phyloP scores from a whole-genome alignment of 176 grass and related monocot genomes.

The Tuctoria greenei region DNA sequence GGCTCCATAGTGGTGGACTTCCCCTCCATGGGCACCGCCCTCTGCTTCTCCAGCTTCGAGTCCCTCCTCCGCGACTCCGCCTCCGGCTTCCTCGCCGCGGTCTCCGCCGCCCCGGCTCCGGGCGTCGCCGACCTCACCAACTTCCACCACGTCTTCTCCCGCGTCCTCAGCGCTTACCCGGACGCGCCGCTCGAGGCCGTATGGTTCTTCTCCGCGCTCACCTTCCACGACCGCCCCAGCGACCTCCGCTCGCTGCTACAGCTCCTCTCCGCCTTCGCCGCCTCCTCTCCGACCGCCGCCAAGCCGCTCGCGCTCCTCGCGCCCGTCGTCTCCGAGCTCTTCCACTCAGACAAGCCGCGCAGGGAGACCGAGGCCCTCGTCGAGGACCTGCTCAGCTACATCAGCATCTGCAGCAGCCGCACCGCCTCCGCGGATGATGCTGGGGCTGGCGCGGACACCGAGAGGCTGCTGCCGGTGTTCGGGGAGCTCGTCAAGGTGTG shows the following conservation, averaged over 20 bases:
- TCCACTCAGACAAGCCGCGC: slow-evolving; percentile 64
- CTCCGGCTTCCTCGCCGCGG: slow-evolving; percentile 72
- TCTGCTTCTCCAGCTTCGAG: slow-evolving; percentile 60
- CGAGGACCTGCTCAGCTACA: slow-evolving; percentile 74
- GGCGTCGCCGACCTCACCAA: slow-evolving; percentile 76
- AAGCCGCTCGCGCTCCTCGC: slow-evolving; percentile 88
- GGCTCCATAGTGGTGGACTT: slow-evolving; percentile 59
- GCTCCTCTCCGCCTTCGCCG: slow-evolving; percentile 64
- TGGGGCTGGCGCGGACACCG: slow-evolving; percentile 18
- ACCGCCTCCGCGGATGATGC: not conserved
- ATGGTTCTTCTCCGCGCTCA: slow-evolving; percentile 82
- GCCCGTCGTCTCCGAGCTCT: slow-evolving; percentile 78
- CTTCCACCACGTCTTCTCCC: slow-evolving; percentile 81
- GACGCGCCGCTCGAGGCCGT: slow-evolving; percentile 83
- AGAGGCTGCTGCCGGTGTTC: slow-evolving; percentile 59
- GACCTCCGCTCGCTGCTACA: slow-evolving; percentile 72
- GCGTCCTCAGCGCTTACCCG: slow-evolving; percentile 58
- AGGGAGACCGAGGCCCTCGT: slow-evolving; percentile 68
- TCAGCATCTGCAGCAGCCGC: slow-evolving; percentile 79
- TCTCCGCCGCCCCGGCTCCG: slow-evolving; percentile 50
- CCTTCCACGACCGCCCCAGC: slow-evolving; percentile 69
- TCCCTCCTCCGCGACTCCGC: slow-evolving; percentile 81
- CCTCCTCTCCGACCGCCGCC: slow-evolving; percentile 45
- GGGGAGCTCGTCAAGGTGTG: slow-evolving; percentile 84
- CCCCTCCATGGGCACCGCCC: slow-evolving; percentile 53